phyloP scores from a whole-genome alignment of 805 yeast species.

The Nakazawaea laoshanensis region DNA sequence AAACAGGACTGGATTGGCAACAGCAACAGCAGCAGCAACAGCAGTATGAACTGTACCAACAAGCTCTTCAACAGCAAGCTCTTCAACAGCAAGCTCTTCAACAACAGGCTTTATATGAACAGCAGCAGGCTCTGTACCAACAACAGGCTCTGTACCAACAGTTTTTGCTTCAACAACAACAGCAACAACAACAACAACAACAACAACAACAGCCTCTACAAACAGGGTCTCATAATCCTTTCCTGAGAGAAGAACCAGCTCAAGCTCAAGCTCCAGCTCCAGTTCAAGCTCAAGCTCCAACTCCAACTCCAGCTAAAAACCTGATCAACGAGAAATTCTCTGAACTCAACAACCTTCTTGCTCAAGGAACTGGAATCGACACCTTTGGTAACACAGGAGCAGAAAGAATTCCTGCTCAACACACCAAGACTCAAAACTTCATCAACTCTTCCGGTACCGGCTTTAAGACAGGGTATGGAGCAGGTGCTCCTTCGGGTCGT shows the following conservation, averaged over 20 bases:
- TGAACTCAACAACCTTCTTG: constrained; percentile 70
- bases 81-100: constrained; percentile 14
- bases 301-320: constrained; percentile 41
- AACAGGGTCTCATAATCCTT: constrained; percentile 76
- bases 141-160: constrained; percentile 10
- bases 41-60: constrained; percentile 15
- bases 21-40: constrained; percentile 12
- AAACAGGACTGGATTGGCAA: constrained; percentile 15
- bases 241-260: constrained; percentile 32
- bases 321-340: constrained; percentile 50
- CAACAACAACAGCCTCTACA: constrained; percentile 41
- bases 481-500: constrained; percentile 43
- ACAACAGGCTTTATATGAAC: constrained; percentile 16
- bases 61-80: constrained; percentile 12
- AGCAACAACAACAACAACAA: constrained; percentile 16
- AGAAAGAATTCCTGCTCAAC: constrained; percentile 84
- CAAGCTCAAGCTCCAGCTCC: constrained; percentile 19
- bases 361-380: constrained; percentile 86
- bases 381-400: constrained; percentile 88
- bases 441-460: constrained; percentile 89
- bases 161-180: constrained; percentile 9
- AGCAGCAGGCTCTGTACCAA: constrained; percentile 13
- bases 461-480: constrained; percentile 37
- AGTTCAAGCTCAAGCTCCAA: constrained; percentile 26
- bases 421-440: constrained; percentile 73